Evolutionary conservation across 306 rosid species (phyloP).

Genomic region (Geum urbanum): DNA sequence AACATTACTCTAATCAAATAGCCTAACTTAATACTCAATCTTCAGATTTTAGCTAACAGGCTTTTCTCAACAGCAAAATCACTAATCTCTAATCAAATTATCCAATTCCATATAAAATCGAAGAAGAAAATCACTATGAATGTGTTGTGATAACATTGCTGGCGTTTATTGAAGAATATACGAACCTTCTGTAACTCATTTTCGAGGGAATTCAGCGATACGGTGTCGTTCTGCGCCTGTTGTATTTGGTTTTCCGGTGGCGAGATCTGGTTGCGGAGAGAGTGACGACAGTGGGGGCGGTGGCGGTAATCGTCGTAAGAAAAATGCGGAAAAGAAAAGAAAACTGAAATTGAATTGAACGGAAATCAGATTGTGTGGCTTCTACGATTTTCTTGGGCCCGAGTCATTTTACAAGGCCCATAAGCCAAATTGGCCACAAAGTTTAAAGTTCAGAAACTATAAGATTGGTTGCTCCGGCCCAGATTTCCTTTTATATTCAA

Average conservation of each 20-base stretch:
- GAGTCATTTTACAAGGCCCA: neutral
- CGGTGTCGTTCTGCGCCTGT: constrained; percentile 5
- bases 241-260: neutral
- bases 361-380: neutral
- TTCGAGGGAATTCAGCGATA: constrained; percentile 14
- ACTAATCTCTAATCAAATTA: neutral
- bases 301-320: neutral
- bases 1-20: neutral
- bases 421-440: too few species aligned
- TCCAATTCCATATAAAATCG: neutral
- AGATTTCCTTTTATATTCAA: too few species aligned
- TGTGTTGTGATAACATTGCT: neutral
- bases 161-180: neutral
- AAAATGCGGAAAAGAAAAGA: neutral
- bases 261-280: constrained; percentile 7
- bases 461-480: too few species aligned
- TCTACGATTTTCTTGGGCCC: neutral
- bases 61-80: neutral
- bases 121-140: neutral
- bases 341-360: neutral
- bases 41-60: neutral
- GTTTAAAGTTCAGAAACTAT: too few species aligned
- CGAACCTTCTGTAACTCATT: constrained; percentile 92
- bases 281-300: too few species aligned
- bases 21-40: neutral